A percentile compares a stretch with the other conserved stretches of the same genome.
Conservation (phyloP, 164 flowering plant genomes). For the Piper longum region DNA sequence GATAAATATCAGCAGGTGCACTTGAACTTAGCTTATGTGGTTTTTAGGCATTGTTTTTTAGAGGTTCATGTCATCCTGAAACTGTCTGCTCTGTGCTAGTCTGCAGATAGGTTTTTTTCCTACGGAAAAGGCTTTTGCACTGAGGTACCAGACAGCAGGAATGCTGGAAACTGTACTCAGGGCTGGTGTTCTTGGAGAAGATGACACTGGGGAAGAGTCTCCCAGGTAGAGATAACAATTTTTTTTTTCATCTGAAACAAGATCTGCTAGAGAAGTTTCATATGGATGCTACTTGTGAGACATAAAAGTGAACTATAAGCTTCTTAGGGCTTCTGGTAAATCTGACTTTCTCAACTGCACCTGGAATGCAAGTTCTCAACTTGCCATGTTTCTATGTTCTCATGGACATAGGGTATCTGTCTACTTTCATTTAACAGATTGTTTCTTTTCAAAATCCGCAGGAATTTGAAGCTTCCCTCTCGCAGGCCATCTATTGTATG, state of each 20-base stretch:
- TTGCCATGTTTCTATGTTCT: neutral
- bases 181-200: conserved; percentile 91
- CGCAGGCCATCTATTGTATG: conserved; percentile 76
- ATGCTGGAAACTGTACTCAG: conserved; percentile 82
- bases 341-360: neutral
- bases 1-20: conserved; percentile 96
- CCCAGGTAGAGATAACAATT: conserved; percentile 47
- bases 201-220: conserved; percentile 91
- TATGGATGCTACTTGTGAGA: neutral
- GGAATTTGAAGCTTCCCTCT: conserved; percentile 91
- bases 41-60: neutral
- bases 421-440: neutral
- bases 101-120: conserved; percentile 86
- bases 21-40: neutral
- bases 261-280: neutral
- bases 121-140: conserved; percentile 66
- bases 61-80: conserved; percentile 13
- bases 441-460: conserved; percentile 9
- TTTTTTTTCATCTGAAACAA: neutral
- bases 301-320: too few relatives aligned
- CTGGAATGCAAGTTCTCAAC: neutral
- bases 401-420: neutral
- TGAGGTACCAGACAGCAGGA: conserved; percentile 89
- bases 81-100: conserved; percentile 31
- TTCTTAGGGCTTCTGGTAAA: too few relatives aligned